Base-by-base conservation (phyloP, 2,329 filamentous ascomycete genomes). In the Calonectria honghensis region DNA sequence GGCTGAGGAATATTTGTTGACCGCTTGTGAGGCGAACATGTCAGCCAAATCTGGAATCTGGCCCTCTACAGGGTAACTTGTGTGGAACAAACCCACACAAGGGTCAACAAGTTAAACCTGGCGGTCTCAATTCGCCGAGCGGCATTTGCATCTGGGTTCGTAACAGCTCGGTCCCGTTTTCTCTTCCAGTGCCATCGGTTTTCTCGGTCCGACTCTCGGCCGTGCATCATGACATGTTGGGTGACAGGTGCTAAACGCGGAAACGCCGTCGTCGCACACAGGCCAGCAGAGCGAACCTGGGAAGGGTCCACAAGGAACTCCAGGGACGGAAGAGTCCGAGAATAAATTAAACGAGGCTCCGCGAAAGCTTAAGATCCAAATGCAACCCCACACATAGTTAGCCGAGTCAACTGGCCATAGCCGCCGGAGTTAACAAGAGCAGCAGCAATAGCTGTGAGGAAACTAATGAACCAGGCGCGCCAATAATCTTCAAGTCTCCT, bases 311-410 rank as follows among this genome's bases (percentile, higher is more conserved):
- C 57, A 27, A 39, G 32, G 35, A 16, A 37, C 11, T 29, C 57
- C n/a, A 61, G 9, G 7, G 10, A 29, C 57, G 14, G 35, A 14
- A 63, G 57, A 41, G 24, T 41, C 57, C 57, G 37, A 29, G 41
- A 63, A 63, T 63, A 63, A 63, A 63, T 41, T 63, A 37, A 63
- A 63, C 57, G 37, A 63, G n/a, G 24, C 35, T 45, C 24, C 9
- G n/a, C 24, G 39, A 61, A 63, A 63, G n/a, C 37, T 41, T 41
- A 63, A 63, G 13, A 14, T 11, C 37, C 37, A 63, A 24, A 18
- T 29, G 24, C 6, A 39, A 63, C 57, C 14, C 57, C 57, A 61
- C 57, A 29, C n/a, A 20, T 10, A 24, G 20, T 4, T 3, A 20
- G 5, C 57, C 57, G 57, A 63, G 37, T 14, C 3, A 37, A 18